Evolutionary conservation across 2,329 filamentous ascomycete genomes (phyloP).

Genomic region (Aphanoascus verrucosus): DNA sequence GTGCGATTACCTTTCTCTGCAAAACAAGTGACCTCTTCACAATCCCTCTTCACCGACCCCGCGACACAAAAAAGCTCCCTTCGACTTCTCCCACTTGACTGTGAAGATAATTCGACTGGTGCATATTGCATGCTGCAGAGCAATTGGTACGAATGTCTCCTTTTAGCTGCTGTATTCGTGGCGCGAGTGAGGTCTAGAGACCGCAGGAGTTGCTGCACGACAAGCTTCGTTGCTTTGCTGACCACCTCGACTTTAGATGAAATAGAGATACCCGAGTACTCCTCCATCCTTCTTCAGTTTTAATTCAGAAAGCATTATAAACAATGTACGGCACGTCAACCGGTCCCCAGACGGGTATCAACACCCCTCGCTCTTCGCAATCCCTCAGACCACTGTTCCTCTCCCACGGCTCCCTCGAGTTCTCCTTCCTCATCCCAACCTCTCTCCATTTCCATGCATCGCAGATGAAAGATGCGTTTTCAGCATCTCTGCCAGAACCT

Average conservation of each 20-base stretch:
- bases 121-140: slow-evolving; percentile 1
- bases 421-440: slow-evolving; percentile 90
- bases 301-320: slow-evolving; percentile 15
- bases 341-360: slow-evolving; percentile 88
- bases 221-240: background rate
- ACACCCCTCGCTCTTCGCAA: slow-evolving; percentile 85
- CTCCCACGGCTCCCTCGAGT: slow-evolving; percentile 87
- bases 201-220: background rate
- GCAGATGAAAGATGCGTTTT: slow-evolving; percentile 85
- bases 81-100: slow-evolving; percentile 3
- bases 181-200: background rate
- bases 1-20: background rate
- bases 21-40: background rate
- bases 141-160: slow-evolving; percentile 5
- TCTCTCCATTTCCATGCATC: slow-evolving; percentile 92
- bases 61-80: background rate
- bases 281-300: background rate
- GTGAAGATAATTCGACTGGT: background rate
- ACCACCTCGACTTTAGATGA: background rate
- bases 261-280: background rate
- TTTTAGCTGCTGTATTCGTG: background rate
- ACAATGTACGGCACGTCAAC: slow-evolving; percentile 76
- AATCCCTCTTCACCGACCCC: background rate
- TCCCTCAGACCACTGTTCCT: slow-evolving; percentile 86
- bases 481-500: slow-evolving; percentile 69